These are phyloP conservation scores for Candida tallmaniae DNA, from an alignment of 805 yeast species.

Conservation along the genomic window DNA sequence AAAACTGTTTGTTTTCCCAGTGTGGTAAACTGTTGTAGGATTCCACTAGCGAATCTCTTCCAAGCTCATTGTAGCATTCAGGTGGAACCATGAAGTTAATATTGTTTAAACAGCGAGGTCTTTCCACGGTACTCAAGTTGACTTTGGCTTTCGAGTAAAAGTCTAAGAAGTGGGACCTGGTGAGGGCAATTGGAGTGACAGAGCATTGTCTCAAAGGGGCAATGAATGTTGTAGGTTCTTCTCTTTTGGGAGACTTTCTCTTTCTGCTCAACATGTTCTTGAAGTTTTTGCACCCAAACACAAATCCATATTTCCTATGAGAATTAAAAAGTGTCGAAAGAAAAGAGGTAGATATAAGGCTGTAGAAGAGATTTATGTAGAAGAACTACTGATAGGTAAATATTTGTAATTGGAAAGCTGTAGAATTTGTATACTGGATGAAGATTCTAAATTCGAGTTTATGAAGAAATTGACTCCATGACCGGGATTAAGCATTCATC, in stretches of 20 bases:
- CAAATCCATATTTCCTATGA: too few relatives aligned
- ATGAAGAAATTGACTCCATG: too few relatives aligned
- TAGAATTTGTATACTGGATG: too few relatives aligned
- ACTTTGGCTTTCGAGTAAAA: slow-evolving; percentile 51
- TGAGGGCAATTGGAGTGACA: slow-evolving; percentile 22
- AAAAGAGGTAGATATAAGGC: not conserved
- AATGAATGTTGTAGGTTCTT: slow-evolving; percentile 11
- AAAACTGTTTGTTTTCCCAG: slow-evolving; percentile 43
- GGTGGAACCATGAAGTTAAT: slow-evolving; percentile 57
- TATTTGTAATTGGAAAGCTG: too few relatives aligned
- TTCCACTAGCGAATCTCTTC: slow-evolving; percentile 42
- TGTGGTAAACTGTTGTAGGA: slow-evolving; percentile 36
- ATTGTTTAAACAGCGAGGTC: slow-evolving; percentile 49
- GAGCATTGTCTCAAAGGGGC: slow-evolving; percentile 17
- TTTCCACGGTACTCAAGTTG: slow-evolving; percentile 49
- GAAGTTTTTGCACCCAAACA: not conserved
- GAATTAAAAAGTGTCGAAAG: too few relatives aligned
- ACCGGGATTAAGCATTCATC: too few relatives aligned
- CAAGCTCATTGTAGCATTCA: slow-evolving; percentile 46
- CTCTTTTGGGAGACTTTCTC: not conserved
- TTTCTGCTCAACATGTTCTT: not conserved
- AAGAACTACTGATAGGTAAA: too few relatives aligned
- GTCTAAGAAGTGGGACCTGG: slow-evolving; percentile 52
- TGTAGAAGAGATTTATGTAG: too few relatives aligned
- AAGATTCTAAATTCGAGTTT: too few relatives aligned